Evolutionary conservation across 371 early-diverging fungal genomes (phyloP), one percentile per base, ranked within the genome.

Genomic region (Apophysomyces trapeziformis): DNA sequence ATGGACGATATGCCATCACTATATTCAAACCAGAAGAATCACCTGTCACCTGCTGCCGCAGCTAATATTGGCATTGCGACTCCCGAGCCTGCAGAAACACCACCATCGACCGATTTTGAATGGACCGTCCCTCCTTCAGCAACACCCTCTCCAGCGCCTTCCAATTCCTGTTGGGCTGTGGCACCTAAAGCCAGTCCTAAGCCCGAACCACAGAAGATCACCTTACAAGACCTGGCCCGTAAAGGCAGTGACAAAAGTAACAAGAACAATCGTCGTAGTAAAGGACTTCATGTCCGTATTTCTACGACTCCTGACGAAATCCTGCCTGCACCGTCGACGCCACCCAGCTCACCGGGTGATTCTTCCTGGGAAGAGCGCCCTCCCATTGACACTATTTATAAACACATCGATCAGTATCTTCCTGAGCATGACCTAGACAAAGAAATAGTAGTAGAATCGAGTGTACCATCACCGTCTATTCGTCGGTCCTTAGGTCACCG

Each of bases 371-470:
- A 81, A 5, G 87, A 84, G 41, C 82, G 93, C n/a, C 93, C 93
- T 1, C 85, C 89, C 0, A 75, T 90, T 6, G 90, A 92, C 18
- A 78, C 83, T n/a, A 82, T 92, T 59, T 83, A 85, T 35, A 86
- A 89, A 60, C 84, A 91, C 62, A 74, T 92, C 54, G 91, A 90
- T 39, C 75, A 84, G 60, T 92, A 87, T 71, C 87, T 92, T 65
- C 92, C 92, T 37, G 87, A 80, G 13, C 89, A 92, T 63, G 92
- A 92, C 65, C 68, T 92, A 45, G 93, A 92, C 61, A 82, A 86
- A 58, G 92, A 89, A 9, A 89, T 92, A 38, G 78, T 90, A 37
- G 87, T 89, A 46, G 76, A 80, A 21, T n/a, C 54, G n/a, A 21
- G 21, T 1, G 21, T 16, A 18, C 54, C 54, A 7, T 50, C 54